Base-by-base conservation (phyloP, 495 filamentous ascomycete species). In the Aspergillus sparsus region DNA sequence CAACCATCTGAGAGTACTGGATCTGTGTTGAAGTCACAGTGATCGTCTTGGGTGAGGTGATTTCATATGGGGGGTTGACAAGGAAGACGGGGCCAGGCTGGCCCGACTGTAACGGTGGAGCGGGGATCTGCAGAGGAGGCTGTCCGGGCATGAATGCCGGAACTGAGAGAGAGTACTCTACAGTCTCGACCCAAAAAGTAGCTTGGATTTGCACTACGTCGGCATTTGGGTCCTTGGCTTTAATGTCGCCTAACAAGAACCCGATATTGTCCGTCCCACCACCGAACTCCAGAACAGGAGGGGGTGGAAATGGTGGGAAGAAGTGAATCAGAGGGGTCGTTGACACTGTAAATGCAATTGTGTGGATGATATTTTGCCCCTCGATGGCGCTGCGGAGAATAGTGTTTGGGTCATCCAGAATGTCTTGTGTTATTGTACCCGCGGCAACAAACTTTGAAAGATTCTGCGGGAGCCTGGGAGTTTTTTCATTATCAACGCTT, bases 281-380 rank as follows among this genome's bases (percentile, higher is more conserved):
- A 42, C 39, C 39, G 9, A 42, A 42, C 39, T 42, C 39, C 7
- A 42, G 39, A 8, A 42, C 39, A 42, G 39, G 39, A 9, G 39
- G 39, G 0, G 39, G 39, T 11, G 39, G 39, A 15, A 42, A 42
- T 11, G 39, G 39, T 42, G 39, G 39, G 39, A 42, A 42, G 39
- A 42, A 42, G 39, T 42, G 39, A 42, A 42, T 42, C 39, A 42
- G 39, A 42, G 39, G 39, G 39, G 39, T 42, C 39, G 39, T 42
- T 11, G 39, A 42, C 39, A 42, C 39, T 6, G 39, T 42, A 42
- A 42, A 42, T 15, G 9, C 39, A 42, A 12, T 42, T 8, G 39
- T 42, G 12, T 42, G 39, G 39, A 11, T 42, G 39, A 42, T 42
- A 42, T 42, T 42, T 11, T 42, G 39, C 39, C 39, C 39, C 39